phyloP scores from a whole-genome alignment of 2,329 filamentous ascomycete species.

The Claviceps arundinis region DNA sequence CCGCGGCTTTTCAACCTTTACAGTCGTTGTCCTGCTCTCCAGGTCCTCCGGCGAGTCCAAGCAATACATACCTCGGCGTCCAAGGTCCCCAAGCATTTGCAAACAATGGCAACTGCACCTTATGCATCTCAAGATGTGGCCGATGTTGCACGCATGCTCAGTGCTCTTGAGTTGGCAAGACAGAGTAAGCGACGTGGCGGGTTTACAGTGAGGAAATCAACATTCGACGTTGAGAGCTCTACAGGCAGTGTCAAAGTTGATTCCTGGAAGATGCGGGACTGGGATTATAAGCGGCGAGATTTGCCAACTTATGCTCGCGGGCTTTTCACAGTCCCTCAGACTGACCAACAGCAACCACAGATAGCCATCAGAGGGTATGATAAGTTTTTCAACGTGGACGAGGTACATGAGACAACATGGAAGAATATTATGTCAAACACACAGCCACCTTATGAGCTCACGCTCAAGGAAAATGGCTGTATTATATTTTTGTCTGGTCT shows the following conservation, averaged over 20 bases:
- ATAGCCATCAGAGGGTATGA: conserved; percentile 88
- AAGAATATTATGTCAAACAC: conserved; percentile 62
- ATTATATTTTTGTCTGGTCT: conserved; percentile 95
- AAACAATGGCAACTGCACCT: conserved; percentile 30
- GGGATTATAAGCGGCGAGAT: conserved; percentile 81
- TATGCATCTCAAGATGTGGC: conserved; percentile 56
- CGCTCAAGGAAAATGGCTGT: conserved; percentile 97
- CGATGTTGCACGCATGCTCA: conserved; percentile 53
- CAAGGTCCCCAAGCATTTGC: too few relatives aligned
- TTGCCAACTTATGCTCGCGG: conserved; percentile 89
- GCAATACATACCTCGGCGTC: not conserved
- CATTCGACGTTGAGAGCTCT: conserved; percentile 53
- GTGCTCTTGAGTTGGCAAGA: conserved; percentile 43
- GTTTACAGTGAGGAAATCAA: conserved; percentile 70
- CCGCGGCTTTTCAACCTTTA: too few relatives aligned
- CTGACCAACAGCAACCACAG: conserved; percentile 50
- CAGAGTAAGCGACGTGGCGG: conserved; percentile 43
- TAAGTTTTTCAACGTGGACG: conserved; percentile 94
- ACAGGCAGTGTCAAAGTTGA: conserved; percentile 56
- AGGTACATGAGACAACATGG: conserved; percentile 77
- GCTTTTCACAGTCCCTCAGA: conserved; percentile 70
- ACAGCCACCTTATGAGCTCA: conserved; percentile 81
- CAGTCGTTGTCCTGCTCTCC: too few relatives aligned
- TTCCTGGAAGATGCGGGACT: conserved; percentile 89
- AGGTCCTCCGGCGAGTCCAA: not conserved